Conservation (phyloP, 768 basidiomycete species). For the Erythrobasidium yunnanense region DNA sequence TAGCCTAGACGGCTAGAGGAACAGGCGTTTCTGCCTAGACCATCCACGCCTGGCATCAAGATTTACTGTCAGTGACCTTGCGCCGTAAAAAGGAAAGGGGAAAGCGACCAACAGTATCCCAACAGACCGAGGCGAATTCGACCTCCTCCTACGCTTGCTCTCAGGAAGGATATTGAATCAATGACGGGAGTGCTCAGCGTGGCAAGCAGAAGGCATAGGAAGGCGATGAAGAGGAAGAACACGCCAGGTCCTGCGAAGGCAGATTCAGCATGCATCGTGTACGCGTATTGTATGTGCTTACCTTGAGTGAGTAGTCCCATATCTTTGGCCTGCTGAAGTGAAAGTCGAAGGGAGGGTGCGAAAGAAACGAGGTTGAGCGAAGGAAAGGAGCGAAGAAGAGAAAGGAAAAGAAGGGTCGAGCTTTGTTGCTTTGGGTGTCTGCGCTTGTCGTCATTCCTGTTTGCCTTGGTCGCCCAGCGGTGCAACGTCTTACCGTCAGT, state of each 20-base stretch:
- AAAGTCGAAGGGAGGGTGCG: no score
- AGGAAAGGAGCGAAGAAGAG: no score
- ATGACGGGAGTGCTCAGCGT: neutral
- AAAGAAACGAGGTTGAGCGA: no score
- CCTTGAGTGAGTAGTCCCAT: neutral
- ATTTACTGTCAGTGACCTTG: slow-evolving; percentile 1
- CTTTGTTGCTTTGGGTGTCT: no score
- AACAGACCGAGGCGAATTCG: neutral
- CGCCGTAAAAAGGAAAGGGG: neutral
- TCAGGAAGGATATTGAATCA: neutral
- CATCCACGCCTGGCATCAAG: neutral
- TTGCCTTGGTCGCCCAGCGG: no score
- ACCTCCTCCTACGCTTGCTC: neutral
- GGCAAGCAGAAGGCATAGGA: neutral
- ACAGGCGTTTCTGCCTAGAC: neutral
- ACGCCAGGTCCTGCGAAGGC: neutral
- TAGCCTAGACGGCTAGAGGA: slow-evolving; percentile 1
- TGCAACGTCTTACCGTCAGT: no score
- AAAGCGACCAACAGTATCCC: neutral
- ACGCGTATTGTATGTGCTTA: neutral
- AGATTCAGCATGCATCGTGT: neutral
- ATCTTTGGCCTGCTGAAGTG: no score
- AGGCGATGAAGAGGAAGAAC: slow-evolving; percentile 24
- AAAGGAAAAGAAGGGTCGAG: no score
- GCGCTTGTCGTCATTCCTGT: no score